Evolutionary conservation across 192 early-diverging fungal species (phyloP).

Genomic region (Coemansia reversa): DNA sequence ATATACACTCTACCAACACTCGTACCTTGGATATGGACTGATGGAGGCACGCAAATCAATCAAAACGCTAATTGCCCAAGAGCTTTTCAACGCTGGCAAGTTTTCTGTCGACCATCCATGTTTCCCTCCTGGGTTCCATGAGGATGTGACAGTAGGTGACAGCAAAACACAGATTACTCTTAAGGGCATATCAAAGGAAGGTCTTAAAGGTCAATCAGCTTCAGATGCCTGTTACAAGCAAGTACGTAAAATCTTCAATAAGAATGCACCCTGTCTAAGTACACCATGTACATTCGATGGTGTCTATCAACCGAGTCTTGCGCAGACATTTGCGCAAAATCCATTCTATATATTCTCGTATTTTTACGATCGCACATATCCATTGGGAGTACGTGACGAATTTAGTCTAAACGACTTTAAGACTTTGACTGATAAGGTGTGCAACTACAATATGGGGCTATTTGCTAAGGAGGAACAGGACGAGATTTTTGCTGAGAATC

Average conservation of each 20-base stretch:
- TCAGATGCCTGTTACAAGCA: conserved; percentile 49
- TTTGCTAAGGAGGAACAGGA: conserved; percentile 57
- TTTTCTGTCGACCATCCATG: conserved; percentile 61
- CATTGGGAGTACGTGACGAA: conserved; percentile 66
- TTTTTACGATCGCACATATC: conserved; percentile 88
- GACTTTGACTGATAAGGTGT: conserved; percentile 67
- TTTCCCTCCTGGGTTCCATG: conserved; percentile 65
- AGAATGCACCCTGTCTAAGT: conserved; percentile 59
- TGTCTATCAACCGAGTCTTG: conserved; percentile 83
- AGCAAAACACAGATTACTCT: conserved; percentile 42
- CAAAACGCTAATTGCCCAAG: conserved; percentile 53
- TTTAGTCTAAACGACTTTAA: conserved; percentile 74
- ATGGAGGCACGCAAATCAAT: conserved; percentile 80
- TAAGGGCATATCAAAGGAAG: conserved; percentile 60
- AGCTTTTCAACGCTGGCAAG: conserved; percentile 31
- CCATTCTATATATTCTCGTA: conserved; percentile 95
- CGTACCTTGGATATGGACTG: conserved; percentile 90
- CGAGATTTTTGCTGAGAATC: conserved; percentile 55
- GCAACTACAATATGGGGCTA: conserved; percentile 51
- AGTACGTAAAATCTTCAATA: conserved; percentile 70
- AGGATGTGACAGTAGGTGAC: conserved; percentile 35
- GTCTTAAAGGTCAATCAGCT: conserved; percentile 36
- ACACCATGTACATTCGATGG: conserved; percentile 88
- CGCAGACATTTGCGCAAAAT: conserved; percentile 62
- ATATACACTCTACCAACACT: conserved; percentile 92